phyloP scores from a whole-genome alignment of 768 basidiomycete species.

The Leucosporidium creatinivorum region DNA sequence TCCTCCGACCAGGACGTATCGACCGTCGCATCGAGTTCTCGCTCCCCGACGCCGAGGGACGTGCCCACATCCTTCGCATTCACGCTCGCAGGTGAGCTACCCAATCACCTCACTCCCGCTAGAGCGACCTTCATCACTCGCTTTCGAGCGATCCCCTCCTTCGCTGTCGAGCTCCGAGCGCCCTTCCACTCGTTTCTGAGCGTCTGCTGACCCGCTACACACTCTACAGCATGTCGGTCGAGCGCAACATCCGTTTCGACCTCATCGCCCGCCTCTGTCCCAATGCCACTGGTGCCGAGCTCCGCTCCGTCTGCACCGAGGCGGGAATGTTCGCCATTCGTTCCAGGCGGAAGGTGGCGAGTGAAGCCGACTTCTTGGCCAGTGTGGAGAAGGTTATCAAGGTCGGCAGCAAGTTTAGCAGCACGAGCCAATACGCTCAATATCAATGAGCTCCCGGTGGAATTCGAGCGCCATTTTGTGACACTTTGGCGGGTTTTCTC shows the following conservation, averaged over 20 bases:
- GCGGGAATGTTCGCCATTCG: conserved; percentile 99
- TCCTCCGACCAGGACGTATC: conserved; percentile 88
- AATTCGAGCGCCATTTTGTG: neutral
- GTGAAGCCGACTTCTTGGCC: conserved; percentile 94
- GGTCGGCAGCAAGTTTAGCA: conserved; percentile 92
- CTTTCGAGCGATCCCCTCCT: too few relatives aligned
- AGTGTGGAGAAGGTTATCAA: conserved; percentile 88
- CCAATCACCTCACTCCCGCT: too few relatives aligned
- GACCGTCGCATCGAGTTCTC: conserved; percentile 97
- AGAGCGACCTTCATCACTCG: too few relatives aligned
- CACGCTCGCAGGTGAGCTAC: conserved; percentile 69
- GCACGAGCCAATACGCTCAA: conserved; percentile 50
- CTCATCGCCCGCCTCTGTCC: conserved; percentile 94
- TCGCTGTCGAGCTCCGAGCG: too few relatives aligned
- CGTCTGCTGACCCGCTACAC: neutral
- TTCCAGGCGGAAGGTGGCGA: conserved; percentile 88
- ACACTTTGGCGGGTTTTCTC: too few relatives aligned
- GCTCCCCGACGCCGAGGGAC: conserved; percentile 87
- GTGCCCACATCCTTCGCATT: conserved; percentile 92
- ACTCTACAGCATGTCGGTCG: conserved; percentile 67
- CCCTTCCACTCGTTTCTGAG: too few relatives aligned
- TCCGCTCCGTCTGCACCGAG: conserved; percentile 94
- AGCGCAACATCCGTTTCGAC: conserved; percentile 93
- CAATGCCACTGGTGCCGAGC: conserved; percentile 96
- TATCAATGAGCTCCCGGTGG: neutral